Percentiles rank a stretch among this genome's conserved stretches.
Conservation (phyloP, 805 yeast genomes). For the Ogataea pignaliae region DNA sequence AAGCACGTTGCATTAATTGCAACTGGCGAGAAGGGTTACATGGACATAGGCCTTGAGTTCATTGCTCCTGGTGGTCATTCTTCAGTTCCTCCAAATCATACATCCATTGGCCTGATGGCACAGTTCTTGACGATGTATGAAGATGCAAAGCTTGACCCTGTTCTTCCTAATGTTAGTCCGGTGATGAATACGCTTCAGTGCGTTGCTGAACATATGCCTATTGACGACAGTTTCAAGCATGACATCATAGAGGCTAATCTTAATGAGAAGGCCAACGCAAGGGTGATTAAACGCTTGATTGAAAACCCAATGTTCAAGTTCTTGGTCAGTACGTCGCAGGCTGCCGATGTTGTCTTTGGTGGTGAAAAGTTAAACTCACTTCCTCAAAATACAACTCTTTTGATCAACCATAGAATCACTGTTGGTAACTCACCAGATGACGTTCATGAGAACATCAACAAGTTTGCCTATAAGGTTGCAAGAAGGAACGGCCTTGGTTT, state of each 20-base stretch:
- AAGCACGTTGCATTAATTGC: slow-evolving; percentile 40
- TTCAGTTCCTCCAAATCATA: slow-evolving; percentile 45
- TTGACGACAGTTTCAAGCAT: slow-evolving; percentile 24
- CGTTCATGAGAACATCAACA: slow-evolving; percentile 31
- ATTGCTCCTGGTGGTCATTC: slow-evolving; percentile 50
- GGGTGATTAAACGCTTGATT: slow-evolving; percentile 33
- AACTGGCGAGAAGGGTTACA: slow-evolving; percentile 46
- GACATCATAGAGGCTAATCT: slow-evolving; percentile 35
- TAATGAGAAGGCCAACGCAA: slow-evolving; percentile 32
- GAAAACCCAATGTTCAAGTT: slow-evolving; percentile 29
- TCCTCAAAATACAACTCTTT: slow-evolving; percentile 42
- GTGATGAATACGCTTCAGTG: slow-evolving; percentile 50
- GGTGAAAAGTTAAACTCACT: slow-evolving; percentile 49
- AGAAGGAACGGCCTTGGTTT: slow-evolving; percentile 34
- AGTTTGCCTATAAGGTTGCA: slow-evolving; percentile 32
- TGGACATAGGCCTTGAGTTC: slow-evolving; percentile 37
- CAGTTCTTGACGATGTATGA: slow-evolving; percentile 38
- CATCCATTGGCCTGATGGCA: slow-evolving; percentile 44
- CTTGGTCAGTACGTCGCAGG: slow-evolving; percentile 43
- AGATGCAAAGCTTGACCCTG: slow-evolving; percentile 31
- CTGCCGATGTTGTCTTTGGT: slow-evolving; percentile 42
- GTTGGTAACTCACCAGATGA: slow-evolving; percentile 36
- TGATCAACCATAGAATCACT: slow-evolving; percentile 44
- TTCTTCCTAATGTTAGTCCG: slow-evolving; percentile 41
- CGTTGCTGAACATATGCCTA: slow-evolving; percentile 47